These are phyloP conservation scores for Podospora conica DNA, from an alignment of 495 filamentous ascomycete species.

Conservation along the genomic window DNA sequence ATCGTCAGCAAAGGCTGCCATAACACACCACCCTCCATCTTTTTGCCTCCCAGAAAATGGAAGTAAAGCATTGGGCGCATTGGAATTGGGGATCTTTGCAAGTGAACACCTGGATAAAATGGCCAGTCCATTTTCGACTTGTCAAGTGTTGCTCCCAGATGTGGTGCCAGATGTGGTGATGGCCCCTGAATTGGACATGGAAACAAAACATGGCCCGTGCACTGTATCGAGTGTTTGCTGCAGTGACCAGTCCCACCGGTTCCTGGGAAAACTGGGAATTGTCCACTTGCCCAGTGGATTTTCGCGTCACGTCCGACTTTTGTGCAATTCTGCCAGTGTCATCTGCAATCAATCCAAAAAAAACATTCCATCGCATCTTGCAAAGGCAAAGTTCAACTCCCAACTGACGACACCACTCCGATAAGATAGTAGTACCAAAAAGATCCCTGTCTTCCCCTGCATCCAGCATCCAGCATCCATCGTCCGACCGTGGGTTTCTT, in stretches of 20 bases:
- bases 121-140: not conserved
- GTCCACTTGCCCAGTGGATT: not conserved
- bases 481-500: not conserved
- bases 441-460: conserved; percentile 7
- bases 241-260: too few species aligned
- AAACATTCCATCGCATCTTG: too few species aligned
- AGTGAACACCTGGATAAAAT: not conserved
- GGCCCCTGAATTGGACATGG: not conserved
- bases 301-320: not conserved
- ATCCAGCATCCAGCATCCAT: not conserved
- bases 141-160: too few species aligned
- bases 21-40: too few species aligned
- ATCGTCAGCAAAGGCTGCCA: not conserved
- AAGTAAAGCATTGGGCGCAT: too few species aligned
- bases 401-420: too few species aligned
- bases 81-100: too few species aligned
- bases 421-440: not conserved
- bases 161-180: not conserved
- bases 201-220: not conserved
- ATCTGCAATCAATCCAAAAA: too few species aligned
- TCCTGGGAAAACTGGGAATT: not conserved
- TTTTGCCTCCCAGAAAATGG: too few species aligned
- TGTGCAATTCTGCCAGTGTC: not conserved
- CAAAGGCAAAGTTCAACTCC: too few species aligned
- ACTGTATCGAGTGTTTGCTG: not conserved